phyloP scores from a whole-genome alignment of 768 basidiomycete species.

The Panaeolus cyanescens region DNA sequence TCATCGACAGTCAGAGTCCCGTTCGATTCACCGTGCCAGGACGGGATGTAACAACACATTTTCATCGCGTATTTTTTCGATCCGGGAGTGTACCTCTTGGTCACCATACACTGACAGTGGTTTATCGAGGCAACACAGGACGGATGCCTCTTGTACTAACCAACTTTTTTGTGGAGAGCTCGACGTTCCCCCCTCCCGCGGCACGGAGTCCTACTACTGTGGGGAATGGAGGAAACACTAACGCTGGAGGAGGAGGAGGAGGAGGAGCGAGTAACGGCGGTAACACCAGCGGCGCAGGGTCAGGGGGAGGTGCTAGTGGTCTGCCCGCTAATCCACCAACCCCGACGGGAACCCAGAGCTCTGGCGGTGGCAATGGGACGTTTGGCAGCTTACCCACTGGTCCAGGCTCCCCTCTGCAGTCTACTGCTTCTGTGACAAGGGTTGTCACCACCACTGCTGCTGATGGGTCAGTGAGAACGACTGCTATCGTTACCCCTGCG shows the following conservation, averaged over 20 bases:
- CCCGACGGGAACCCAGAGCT: too few species aligned
- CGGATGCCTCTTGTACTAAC: not conserved
- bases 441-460: not conserved
- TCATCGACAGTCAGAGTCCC: not conserved
- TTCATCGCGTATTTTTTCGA: not conserved
- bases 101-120: not conserved
- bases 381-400: not conserved
- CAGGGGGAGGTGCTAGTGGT: not conserved
- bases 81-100: not conserved
- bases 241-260: not conserved
- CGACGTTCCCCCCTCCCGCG: not conserved
- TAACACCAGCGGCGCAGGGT: not conserved
- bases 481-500: not conserved
- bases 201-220: not conserved
- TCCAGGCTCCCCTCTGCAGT: not conserved
- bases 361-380: not conserved
- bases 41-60: not conserved
- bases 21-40: not conserved
- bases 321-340: too few species aligned
- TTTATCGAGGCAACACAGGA: not conserved
- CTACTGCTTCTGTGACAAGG: not conserved
- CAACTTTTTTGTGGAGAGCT: not conserved
- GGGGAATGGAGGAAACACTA: too few species aligned
- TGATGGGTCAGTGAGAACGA: not conserved
- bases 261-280: not conserved